Conservation (phyloP, 2,329 filamentous ascomycete species). For the Tolypocladium endophyticum region DNA sequence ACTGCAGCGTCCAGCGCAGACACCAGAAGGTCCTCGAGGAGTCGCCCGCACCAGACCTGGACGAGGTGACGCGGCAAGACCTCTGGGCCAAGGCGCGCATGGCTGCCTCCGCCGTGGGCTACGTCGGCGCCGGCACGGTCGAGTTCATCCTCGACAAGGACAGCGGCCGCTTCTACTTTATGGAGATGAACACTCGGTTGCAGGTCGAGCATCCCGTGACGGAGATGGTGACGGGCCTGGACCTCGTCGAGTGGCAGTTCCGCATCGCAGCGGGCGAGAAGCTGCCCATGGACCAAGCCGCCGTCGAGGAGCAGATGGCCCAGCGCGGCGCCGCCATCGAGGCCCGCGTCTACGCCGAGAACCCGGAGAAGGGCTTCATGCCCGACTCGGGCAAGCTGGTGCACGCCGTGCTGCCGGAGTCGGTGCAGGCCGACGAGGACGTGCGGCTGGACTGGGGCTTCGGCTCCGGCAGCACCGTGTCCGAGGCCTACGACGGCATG, state of each 20-base stretch:
- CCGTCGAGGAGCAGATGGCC: constrained; percentile 66
- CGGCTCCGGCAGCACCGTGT: constrained; percentile 80
- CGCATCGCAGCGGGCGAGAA: constrained; percentile 53
- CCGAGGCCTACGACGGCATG: constrained; percentile 96
- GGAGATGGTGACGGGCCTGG: constrained; percentile 56
- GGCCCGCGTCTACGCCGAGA: constrained; percentile 93
- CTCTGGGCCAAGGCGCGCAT: constrained; percentile 57
- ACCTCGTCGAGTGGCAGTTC: constrained; percentile 94
- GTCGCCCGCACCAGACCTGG: constrained; percentile 64
- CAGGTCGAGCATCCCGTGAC: constrained; percentile 96
- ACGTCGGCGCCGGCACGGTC: constrained; percentile 81
- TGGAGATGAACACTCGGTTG: constrained; percentile 77
- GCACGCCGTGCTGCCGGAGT: constrained; percentile 65
- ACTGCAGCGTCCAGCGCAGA: constrained; percentile 77
- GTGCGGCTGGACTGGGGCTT: constrained; percentile 92
- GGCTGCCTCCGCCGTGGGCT: constrained; percentile 65
- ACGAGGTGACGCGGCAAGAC: constrained; percentile 45
- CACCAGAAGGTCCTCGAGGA: constrained; percentile 92
- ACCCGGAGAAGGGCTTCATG: constrained; percentile 82
- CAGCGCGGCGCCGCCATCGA: constrained; percentile 81
- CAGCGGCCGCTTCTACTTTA: constrained; percentile 70
- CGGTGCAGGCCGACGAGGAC: constrained; percentile 50
- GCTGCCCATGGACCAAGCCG: constrained; percentile 43
- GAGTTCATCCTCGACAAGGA: constrained; percentile 86
- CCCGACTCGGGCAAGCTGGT: constrained; percentile 85